phyloP scores from a whole-genome alignment of 176 grass and related monocot species.

The Urochloa ruziziensis region DNA sequence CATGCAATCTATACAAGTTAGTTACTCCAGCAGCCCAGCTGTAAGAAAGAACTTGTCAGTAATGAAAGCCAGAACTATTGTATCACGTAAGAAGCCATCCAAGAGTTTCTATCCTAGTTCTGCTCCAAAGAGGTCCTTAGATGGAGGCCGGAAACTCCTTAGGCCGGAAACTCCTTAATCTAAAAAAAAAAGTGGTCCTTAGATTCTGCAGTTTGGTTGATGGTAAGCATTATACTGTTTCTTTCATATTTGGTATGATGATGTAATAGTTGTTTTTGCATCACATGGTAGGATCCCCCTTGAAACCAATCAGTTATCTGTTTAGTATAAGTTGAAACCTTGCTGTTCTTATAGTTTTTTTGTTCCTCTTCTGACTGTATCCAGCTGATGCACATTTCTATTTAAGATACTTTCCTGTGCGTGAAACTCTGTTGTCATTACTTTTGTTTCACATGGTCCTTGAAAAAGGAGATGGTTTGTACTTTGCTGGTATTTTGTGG shows the following conservation, averaged over 20 bases:
- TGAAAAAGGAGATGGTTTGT: neutral
- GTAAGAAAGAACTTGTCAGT: conserved; percentile 51
- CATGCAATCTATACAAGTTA: conserved; percentile 41
- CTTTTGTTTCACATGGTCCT: conserved; percentile 4
- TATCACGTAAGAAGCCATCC: conserved; percentile 66
- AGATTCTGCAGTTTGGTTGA: conserved; percentile 85
- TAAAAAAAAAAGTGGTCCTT: conserved; percentile 75
- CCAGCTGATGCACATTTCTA: neutral
- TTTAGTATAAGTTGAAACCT: neutral
- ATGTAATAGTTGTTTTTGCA: conserved; percentile 7
- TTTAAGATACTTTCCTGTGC: neutral
- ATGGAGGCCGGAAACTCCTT: too few species aligned
- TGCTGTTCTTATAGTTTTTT: neutral
- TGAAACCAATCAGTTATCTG: neutral
- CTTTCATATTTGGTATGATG: conserved; percentile 3
- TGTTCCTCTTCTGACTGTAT: neutral
- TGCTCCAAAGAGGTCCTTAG: conserved; percentile 73
- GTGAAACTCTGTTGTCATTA: neutral
- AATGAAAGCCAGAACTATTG: conserved; percentile 61
- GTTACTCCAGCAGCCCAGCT: conserved; percentile 42
- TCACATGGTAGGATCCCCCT: neutral
- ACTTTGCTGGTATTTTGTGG: neutral
- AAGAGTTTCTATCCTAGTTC: conserved; percentile 63
- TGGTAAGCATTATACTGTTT: conserved; percentile 48
- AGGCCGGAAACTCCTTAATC: too few species aligned